A percentile compares a stretch with the other conserved stretches of the same genome.
These are phyloP conservation scores for Tritrichomonas musculus DNA, from an alignment of 208 protist species.

Conservation along the genomic window DNA sequence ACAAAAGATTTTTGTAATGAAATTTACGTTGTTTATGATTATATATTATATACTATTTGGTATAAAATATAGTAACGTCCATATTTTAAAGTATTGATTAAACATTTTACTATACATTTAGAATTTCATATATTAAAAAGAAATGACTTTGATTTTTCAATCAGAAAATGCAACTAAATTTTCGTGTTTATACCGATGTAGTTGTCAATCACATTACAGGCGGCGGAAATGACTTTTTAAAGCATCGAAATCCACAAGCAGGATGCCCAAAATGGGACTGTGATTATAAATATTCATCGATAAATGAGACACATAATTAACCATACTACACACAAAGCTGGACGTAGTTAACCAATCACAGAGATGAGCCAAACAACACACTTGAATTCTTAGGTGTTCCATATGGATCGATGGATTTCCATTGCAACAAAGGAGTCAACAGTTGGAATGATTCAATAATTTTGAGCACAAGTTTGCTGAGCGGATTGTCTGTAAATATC, in stretches of 20 bases:
- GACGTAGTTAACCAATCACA: constrained; percentile 46
- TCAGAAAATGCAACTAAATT: no score
- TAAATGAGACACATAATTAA: neutral
- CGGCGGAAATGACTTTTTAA: constrained; percentile 53
- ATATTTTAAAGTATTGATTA: no score
- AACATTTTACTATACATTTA: no score
- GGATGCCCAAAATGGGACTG: constrained; percentile 45
- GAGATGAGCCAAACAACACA: constrained; percentile 35
- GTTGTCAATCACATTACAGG: constrained; percentile 65
- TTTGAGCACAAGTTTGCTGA: constrained; percentile 59
- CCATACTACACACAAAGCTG: constrained; percentile 57
- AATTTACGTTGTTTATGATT: no score
- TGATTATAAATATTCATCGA: constrained; percentile 53
- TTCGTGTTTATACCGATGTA: constrained; percentile 50
- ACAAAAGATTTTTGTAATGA: no score
- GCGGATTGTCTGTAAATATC: constrained; percentile 56
- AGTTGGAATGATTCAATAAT: constrained; percentile 57
- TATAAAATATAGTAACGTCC: no score
- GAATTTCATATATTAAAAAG: no score
- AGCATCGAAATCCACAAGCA: constrained; percentile 46
- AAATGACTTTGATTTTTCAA: no score
- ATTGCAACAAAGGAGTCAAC: constrained; percentile 59
- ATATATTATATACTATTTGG: no score
- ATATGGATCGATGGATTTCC: constrained; percentile 59
- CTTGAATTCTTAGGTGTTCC: constrained; percentile 57